Percentiles rank a stretch among this genome's conserved stretches.
Conservation (phyloP, 306 rosid species). For the Delonix regia region DNA sequence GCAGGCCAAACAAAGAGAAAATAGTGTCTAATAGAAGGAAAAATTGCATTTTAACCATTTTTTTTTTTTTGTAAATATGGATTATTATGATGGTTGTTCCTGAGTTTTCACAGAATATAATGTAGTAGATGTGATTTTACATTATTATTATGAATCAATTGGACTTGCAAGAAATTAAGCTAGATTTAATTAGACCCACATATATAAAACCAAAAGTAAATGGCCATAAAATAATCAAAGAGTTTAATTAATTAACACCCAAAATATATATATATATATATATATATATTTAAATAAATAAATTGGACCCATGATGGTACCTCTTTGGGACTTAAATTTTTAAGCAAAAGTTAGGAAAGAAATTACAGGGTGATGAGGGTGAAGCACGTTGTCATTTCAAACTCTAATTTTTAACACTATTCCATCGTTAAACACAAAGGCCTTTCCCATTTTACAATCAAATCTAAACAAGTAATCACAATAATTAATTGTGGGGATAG, state of each 20-base stretch:
- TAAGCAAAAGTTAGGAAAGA: not conserved
- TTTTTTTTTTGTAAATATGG: not conserved
- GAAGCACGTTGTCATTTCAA: not conserved
- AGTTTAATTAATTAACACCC: not conserved
- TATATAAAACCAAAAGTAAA: slow-evolving; percentile 23
- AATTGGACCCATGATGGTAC: slow-evolving; percentile 8
- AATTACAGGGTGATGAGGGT: not conserved
- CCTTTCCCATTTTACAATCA: slow-evolving; percentile 27
- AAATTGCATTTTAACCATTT: not conserved
- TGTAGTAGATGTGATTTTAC: not conserved
- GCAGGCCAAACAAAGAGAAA: not conserved
- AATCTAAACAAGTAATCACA: slow-evolving; percentile 10
- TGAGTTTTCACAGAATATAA: not conserved
- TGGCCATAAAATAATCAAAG: not conserved
- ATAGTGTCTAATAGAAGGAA: not conserved
- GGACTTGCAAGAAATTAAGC: not conserved
- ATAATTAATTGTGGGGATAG: slow-evolving; percentile 9
- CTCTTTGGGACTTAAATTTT: slow-evolving; percentile 1
- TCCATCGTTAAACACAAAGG: slow-evolving; percentile 27
- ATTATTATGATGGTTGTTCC: not conserved
- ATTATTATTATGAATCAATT: not conserved
- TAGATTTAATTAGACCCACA: slow-evolving; percentile 20
- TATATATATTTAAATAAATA: too few relatives aligned
- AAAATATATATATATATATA: not conserved
- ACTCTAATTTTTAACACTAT: not conserved